phyloP scores from a whole-genome alignment of 768 basidiomycete species.

The Scleroderma citrinum region DNA sequence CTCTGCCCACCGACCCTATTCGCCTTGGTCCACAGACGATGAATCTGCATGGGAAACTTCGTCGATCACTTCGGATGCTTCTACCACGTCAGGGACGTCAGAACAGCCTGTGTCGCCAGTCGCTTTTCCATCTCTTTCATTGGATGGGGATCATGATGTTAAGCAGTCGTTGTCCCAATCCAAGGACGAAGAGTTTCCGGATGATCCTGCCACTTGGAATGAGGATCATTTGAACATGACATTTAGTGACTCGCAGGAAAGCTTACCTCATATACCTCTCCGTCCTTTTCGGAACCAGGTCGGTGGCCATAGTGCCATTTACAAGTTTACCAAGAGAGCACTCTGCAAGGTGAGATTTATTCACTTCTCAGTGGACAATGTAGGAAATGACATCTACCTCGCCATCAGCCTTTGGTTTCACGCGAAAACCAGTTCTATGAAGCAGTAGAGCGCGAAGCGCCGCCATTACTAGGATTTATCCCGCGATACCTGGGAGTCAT shows the following conservation, averaged over 20 bases:
- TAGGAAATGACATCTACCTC: constrained; percentile 10
- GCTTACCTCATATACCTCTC: constrained; percentile 83
- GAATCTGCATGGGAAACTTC: constrained; percentile 74
- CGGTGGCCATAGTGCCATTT: constrained; percentile 94
- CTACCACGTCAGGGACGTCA: constrained; percentile 46
- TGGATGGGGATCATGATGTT: constrained; percentile 13
- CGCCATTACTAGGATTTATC: constrained; percentile 87
- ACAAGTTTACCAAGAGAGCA: constrained; percentile 95
- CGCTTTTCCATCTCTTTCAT: constrained; percentile 12
- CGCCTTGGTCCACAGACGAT: constrained; percentile 73
- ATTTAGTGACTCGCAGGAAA: constrained; percentile 46
- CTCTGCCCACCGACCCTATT: constrained; percentile 27
- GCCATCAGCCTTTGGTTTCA: constrained; percentile 80
- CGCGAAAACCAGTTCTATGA: constrained; percentile 98
- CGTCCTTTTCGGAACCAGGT: constrained; percentile 97
- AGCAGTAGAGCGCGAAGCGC: constrained; percentile 89
- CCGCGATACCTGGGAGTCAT: constrained; percentile 99
- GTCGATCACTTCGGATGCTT: constrained; percentile 56
- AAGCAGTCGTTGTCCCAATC: neutral
- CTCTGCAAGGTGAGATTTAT: constrained; percentile 85
- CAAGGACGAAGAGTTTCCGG: constrained; percentile 7
- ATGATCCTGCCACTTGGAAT: constrained; percentile 17
- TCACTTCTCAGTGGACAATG: neutral
- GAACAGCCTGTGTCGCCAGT: constrained; percentile 25
- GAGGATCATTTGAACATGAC: constrained; percentile 35